phyloP scores from a whole-genome alignment of 148 eudicot genomes.

The Dysphania ambrosioides region DNA sequence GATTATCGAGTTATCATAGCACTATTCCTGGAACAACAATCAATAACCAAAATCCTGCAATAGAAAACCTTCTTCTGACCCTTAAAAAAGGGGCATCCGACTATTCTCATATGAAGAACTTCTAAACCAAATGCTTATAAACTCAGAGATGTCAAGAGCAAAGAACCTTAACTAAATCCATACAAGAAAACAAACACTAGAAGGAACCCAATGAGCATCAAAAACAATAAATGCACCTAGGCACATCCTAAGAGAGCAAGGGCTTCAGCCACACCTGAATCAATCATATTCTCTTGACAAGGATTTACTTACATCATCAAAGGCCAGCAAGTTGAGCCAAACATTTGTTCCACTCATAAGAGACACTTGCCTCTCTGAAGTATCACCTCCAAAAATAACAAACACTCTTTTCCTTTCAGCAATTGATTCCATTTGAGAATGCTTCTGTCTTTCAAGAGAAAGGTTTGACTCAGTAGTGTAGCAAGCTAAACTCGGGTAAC shows the following conservation, averaged over 20 bases:
- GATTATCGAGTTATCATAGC: no score
- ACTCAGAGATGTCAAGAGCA: background rate
- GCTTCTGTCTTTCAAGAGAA: constrained; percentile 31
- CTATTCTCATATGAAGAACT: background rate
- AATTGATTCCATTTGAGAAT: constrained; percentile 23
- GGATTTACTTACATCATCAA: constrained; percentile 63
- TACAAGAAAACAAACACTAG: background rate
- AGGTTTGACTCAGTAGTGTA: constrained; percentile 29
- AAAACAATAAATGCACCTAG: no score
- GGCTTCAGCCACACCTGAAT: background rate
- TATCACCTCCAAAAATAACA: constrained; percentile 88
- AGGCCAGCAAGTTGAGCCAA: constrained; percentile 79
- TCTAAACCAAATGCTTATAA: no score
- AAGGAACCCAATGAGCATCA: no score
- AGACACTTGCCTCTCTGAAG: constrained; percentile 92
- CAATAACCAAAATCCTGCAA: background rate
- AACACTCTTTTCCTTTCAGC: constrained; percentile 47
- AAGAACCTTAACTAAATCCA: background rate
- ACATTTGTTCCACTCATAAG: constrained; percentile 96
- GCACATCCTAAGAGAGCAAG: no score
- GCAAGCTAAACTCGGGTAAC: constrained; percentile 47
- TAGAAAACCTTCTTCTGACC: background rate
- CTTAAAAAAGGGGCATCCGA: background rate
- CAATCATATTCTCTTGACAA: background rate
- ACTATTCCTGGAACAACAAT: background rate